Base-by-base conservation (phyloP, 202 grass and related monocot species). In the Digitaria exilis region DNA sequence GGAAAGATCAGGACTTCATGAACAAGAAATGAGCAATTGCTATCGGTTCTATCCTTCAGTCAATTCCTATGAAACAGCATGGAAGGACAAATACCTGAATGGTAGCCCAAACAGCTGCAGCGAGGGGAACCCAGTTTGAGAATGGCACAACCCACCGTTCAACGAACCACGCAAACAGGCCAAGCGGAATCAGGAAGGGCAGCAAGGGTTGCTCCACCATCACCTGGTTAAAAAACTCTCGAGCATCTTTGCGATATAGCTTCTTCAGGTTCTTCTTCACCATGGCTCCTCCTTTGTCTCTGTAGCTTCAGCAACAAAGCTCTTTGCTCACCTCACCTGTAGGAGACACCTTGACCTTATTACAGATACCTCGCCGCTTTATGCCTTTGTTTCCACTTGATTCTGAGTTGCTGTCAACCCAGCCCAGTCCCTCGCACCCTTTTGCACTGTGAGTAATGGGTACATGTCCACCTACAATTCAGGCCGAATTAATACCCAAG, bases 121-220 rank as follows among this genome's bases (percentile, higher is more conserved):
- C 70, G 0, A 99, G 91, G 76, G 93, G 93, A 22, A 99, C 86
- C 91, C 93, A 99, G 49, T 99, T 99, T 18, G 96, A 98, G 89
- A 98, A 99, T 2, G 96, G 96, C 57, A 99, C 91, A 69, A 99
- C 78, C 96, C 96, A 99, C 19, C 96, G 85, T 66, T 99, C 93
- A 2, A 99, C 34, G 0, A 92, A 90, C 96, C 93, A 99, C 0
- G 89, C 91, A 65, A 99, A 99, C 57, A 99, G 81, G 69, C 62
- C 88, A 4, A 99, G 73, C 4, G 96, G 93, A 16, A 99, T 84
- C 52, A 99, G 83, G 84, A 99, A 99, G 3, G 93, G 96, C 29
- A 99, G 81, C 81, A 96, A 69, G 14, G 96, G 96, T 52, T 93
- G 92, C 58, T 99, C 96, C 76, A 86, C 81, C 65, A 99, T 94